phyloP scores from a whole-genome alignment of 1,284 basidiomycete genomes.

The Hemileccinum hortonii region DNA sequence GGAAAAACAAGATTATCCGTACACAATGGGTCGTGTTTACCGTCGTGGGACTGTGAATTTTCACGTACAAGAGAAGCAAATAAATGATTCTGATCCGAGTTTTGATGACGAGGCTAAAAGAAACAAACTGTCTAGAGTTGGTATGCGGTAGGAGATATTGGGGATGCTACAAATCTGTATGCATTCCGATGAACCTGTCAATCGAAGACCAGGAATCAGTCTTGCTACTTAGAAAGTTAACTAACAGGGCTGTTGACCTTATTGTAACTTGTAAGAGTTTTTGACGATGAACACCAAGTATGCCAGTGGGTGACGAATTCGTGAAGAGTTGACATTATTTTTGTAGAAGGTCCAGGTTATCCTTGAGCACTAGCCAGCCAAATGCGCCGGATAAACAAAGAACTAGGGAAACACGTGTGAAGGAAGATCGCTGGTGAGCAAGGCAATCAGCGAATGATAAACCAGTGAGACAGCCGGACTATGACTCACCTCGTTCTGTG shows the following conservation, averaged over 20 bases:
- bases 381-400: constrained; percentile 25
- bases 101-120: not conserved
- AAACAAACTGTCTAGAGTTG: no score
- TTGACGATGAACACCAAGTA: not conserved
- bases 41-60: no score
- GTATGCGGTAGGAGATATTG: no score
- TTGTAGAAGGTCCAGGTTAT: constrained; percentile 6
- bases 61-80: not conserved
- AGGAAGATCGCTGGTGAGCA: constrained; percentile 3
- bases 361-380: constrained; percentile 24
- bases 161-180: not conserved
- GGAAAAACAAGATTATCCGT: no score
- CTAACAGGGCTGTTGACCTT: not conserved
- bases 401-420: constrained; percentile 10
- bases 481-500: constrained; percentile 17
- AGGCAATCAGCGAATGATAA: not conserved
- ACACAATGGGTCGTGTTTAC: no score
- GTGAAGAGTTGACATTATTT: not conserved
- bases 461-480: not conserved
- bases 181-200: not conserved
- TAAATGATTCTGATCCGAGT: not conserved
- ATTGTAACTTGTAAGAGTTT: not conserved
- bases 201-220: not conserved
- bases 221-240: not conserved
- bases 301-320: not conserved